phyloP scores from a whole-genome alignment of 345 rosid species.

The Orychophragmus violaceus region DNA sequence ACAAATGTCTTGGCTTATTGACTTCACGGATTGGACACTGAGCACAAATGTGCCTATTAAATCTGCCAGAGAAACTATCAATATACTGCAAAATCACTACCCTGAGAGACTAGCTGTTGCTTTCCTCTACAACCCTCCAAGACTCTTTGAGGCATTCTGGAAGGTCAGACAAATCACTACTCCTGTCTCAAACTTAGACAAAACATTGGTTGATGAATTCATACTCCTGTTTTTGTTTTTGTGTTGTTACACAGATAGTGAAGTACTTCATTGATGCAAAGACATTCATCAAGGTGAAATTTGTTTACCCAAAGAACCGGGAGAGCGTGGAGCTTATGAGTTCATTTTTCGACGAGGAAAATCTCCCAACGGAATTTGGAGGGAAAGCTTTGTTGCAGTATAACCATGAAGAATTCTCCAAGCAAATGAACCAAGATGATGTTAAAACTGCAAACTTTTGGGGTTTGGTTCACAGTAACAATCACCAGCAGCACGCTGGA shows the following conservation, averaged over 20 bases:
- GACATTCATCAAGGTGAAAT: slow-evolving; percentile 84
- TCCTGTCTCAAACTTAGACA: neutral
- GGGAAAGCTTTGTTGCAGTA: slow-evolving; percentile 68
- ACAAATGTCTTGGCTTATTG: slow-evolving; percentile 92
- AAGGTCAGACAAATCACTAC: slow-evolving; percentile 48
- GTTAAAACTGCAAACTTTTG: slow-evolving; percentile 52
- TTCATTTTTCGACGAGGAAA: slow-evolving; percentile 64
- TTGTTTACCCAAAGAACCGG: slow-evolving; percentile 80
- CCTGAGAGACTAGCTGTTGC: slow-evolving; percentile 93
- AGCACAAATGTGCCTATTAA: slow-evolving; percentile 64
- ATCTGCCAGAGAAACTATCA: slow-evolving; percentile 68
- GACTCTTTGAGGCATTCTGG: slow-evolving; percentile 96
- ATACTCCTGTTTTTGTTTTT: neutral
- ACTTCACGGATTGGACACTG: slow-evolving; percentile 83
- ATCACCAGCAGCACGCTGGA: slow-evolving; percentile 30
- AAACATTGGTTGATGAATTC: neutral
- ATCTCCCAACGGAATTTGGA: slow-evolving; percentile 82
- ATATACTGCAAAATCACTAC: slow-evolving; percentile 78
- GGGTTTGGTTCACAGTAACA: slow-evolving; percentile 43
- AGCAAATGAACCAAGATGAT: slow-evolving; percentile 69
- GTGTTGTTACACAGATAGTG: slow-evolving; percentile 47
- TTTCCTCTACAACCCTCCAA: slow-evolving; percentile 88
- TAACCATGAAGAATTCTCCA: slow-evolving; percentile 82
- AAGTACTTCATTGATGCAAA: slow-evolving; percentile 83
- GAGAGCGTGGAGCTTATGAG: slow-evolving; percentile 81